Conservation (phyloP, 345 rosid species). For the Acer campestre region DNA sequence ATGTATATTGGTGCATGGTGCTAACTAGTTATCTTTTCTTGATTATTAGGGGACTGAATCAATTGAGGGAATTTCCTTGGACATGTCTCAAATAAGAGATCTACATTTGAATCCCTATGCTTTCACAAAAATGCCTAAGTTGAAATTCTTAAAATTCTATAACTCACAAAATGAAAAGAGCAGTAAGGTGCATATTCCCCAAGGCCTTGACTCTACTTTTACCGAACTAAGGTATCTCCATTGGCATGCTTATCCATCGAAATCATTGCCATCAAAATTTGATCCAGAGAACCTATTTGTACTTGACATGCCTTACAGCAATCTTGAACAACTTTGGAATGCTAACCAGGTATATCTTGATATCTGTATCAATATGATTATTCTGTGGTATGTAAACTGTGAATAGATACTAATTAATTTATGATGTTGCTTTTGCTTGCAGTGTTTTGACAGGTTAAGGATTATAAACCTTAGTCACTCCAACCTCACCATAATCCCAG, state of each 20-base stretch:
- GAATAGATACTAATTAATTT: background rate
- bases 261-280: slow-evolving; percentile 31
- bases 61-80: slow-evolving; percentile 30
- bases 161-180: background rate
- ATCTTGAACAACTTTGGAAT: background rate
- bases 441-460: no score
- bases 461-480: no score
- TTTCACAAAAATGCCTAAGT: background rate
- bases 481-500: background rate
- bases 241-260: slow-evolving; percentile 35
- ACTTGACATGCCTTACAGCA: slow-evolving; percentile 12
- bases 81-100: slow-evolving; percentile 10
- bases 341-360: background rate
- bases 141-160: slow-evolving; percentile 33
- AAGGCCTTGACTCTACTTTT: slow-evolving; percentile 24
- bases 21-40: background rate
- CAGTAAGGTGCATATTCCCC: slow-evolving; percentile 12
- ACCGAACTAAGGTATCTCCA: slow-evolving; percentile 30
- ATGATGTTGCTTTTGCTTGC: no score
- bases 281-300: slow-evolving; percentile 28
- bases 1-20: background rate
- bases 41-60: slow-evolving; percentile 28
- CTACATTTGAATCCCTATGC: slow-evolving; percentile 1
- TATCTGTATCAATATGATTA: no score
- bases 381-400: no score